phyloP scores from a whole-genome alignment of 2,329 filamentous ascomycete genomes.

The Botrytis fabae region DNA sequence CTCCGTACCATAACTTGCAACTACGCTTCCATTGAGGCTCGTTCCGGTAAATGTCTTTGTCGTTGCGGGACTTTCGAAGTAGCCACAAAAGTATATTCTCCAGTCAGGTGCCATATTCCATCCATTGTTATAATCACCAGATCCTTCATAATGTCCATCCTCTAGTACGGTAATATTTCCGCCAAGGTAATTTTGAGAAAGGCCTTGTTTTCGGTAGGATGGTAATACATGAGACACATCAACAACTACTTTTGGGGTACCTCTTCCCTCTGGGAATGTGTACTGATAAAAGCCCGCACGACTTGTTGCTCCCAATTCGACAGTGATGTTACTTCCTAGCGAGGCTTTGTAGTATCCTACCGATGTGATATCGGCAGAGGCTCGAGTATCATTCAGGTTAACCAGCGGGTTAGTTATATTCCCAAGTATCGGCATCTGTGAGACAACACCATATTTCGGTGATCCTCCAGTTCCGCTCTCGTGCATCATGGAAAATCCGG shows the following conservation, averaged over 20 bases:
- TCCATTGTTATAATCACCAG: slow-evolving; percentile 64
- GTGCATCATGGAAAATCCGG: slow-evolving; percentile 63
- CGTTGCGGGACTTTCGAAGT: slow-evolving; percentile 45
- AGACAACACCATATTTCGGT: slow-evolving; percentile 66
- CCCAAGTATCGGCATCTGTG: slow-evolving; percentile 56
- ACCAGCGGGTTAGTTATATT: slow-evolving; percentile 53
- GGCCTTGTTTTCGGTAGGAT: slow-evolving; percentile 58
- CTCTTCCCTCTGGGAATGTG: slow-evolving; percentile 49
- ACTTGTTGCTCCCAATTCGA: slow-evolving; percentile 57
- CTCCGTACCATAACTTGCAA: slow-evolving; percentile 39
- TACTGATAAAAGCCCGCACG: slow-evolving; percentile 62
- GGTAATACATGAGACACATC: slow-evolving; percentile 66
- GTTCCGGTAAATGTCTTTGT: slow-evolving; percentile 46
- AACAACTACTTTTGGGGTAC: slow-evolving; percentile 49
- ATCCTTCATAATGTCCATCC: slow-evolving; percentile 57
- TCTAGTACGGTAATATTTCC: slow-evolving; percentile 55
- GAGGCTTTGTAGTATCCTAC: slow-evolving; percentile 63
- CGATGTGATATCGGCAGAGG: slow-evolving; percentile 49
- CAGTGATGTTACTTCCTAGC: slow-evolving; percentile 54
- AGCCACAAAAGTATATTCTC: slow-evolving; percentile 60
- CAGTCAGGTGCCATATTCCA: slow-evolving; percentile 65
- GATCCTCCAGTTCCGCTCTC: slow-evolving; percentile 67
- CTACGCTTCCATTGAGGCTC: neutral
- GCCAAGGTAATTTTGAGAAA: slow-evolving; percentile 60
- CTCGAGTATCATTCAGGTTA: slow-evolving; percentile 55